Evolutionary conservation across 176 grass and related monocot species (phyloP).

Genomic region (Bothriochloa decipiens): DNA sequence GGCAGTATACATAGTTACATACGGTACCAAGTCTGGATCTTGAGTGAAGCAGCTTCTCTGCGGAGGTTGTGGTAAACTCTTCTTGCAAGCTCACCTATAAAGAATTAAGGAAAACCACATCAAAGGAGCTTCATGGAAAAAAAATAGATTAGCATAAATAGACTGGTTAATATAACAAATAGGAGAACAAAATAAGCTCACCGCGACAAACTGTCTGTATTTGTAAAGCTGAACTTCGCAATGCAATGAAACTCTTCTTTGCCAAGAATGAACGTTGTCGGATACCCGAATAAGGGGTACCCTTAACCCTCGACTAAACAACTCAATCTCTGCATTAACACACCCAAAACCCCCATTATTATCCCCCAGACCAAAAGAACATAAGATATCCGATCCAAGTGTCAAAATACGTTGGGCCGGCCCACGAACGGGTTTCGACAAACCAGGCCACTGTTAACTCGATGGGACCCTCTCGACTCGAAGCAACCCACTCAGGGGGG

Average conservation of each 20-base stretch:
- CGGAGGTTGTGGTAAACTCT: conserved; percentile 64
- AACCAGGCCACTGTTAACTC: too few species aligned
- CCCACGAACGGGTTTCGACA: too few species aligned
- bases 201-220: conserved; percentile 86
- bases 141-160: conserved; percentile 6
- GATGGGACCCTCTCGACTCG: too few species aligned
- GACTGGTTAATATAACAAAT: background rate
- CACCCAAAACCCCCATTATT: too few species aligned
- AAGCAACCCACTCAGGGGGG: too few species aligned
- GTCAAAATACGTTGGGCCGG: too few species aligned
- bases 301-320: too few species aligned
- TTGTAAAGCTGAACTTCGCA: conserved; percentile 66
- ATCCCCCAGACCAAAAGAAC: too few species aligned
- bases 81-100: conserved; percentile 85
- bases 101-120: conserved; percentile 41
- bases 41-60: conserved; percentile 84
- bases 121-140: conserved; percentile 33
- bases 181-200: conserved; percentile 43
- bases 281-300: too few species aligned
- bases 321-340: too few species aligned
- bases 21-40: conserved; percentile 81
- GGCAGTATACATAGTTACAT: conserved; percentile 82
- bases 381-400: too few species aligned
- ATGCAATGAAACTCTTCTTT: conserved; percentile 61
- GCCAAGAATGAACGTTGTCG: conserved; percentile 86